Base-by-base conservation (phyloP, 768 basidiomycete genomes). In the Boletus rubescentipes region DNA sequence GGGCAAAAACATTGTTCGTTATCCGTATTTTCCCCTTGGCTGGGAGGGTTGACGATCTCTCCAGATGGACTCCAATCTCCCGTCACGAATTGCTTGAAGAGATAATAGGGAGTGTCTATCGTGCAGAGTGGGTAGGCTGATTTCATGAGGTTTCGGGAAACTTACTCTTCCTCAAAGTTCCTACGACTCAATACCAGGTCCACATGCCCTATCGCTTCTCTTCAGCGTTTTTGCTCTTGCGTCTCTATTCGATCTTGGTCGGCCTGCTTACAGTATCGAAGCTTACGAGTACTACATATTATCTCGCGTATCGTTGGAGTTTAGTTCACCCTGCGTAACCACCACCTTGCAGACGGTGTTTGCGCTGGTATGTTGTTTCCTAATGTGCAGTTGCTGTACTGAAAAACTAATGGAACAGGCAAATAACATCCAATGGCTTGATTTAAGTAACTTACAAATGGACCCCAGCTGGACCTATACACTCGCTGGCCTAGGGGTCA, bases 151-250 rank as follows among this genome's bases (percentile, higher is more conserved):
- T 34, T 35, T 36, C 38, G 3, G 14, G 21, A 21, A n/a, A 30
- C 52, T 63, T 39, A 59, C 16, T 48, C 21, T 35, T 38, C 43
- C 55, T 34, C n/a, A 29, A 51, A 79, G 79, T 14, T 74, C 72
- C 5, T 75, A 74, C 12, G 75, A 75, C 41, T 61, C 59, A 8
- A 58, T 76, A 42, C 64, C 73, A 9, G 68, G 67, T n/a, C 70
- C 78, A n/a, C 83, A 88, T 53, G 69, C 78, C 1, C 71, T 89
- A 15, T 75, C 86, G 0, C 74, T 90, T 26, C 74, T 91, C 18
- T 87, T 85, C 63, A 77, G 79, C 39, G 67, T 89, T 12, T 83
- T 91, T 57, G 81, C 87, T 6, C 75, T 91, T 23, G 87, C 80
- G 0, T 70, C 77, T 0, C 72, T 88, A n/a, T 83, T 87, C 57